Conservation (phyloP, 352 stramenopile genomes). For the Thalassiosira hispida region DNA sequence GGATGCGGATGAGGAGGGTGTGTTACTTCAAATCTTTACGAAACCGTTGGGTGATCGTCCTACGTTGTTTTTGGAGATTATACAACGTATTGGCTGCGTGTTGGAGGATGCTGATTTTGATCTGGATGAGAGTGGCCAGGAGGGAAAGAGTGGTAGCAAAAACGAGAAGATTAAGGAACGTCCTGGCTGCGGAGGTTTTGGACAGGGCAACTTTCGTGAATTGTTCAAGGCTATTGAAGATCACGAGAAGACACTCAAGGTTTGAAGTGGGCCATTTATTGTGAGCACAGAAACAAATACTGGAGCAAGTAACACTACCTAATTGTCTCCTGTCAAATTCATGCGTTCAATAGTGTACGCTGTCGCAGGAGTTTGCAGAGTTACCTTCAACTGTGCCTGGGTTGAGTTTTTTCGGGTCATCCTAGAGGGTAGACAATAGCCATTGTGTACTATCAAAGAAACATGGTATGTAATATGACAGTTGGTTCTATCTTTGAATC, state of each 20-base stretch:
- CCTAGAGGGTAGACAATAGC: too few species aligned
- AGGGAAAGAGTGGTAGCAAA: neutral
- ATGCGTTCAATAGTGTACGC: too few species aligned
- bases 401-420: too few species aligned
- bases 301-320: too few species aligned
- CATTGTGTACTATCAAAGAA: too few species aligned
- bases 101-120: constrained; percentile 30
- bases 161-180: constrained; percentile 25
- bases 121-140: neutral
- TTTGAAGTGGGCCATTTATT: too few species aligned
- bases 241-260: constrained; percentile 66
- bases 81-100: constrained; percentile 90
- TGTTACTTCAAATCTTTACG: constrained; percentile 87
- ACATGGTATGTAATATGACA: too few species aligned
- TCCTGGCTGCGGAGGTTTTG: constrained; percentile 86
- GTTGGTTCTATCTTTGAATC: too few species aligned
- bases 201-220: constrained; percentile 92
- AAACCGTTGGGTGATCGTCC: constrained; percentile 89
- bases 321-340: too few species aligned
- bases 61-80: constrained; percentile 92
- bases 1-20: constrained; percentile 94
- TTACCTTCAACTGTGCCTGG: too few species aligned
- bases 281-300: too few species aligned
- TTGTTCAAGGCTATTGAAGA: constrained; percentile 93
- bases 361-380: too few species aligned